phyloP scores from a whole-genome alignment of 1,284 basidiomycete genomes.

The Cryptococcus sp. region DNA sequence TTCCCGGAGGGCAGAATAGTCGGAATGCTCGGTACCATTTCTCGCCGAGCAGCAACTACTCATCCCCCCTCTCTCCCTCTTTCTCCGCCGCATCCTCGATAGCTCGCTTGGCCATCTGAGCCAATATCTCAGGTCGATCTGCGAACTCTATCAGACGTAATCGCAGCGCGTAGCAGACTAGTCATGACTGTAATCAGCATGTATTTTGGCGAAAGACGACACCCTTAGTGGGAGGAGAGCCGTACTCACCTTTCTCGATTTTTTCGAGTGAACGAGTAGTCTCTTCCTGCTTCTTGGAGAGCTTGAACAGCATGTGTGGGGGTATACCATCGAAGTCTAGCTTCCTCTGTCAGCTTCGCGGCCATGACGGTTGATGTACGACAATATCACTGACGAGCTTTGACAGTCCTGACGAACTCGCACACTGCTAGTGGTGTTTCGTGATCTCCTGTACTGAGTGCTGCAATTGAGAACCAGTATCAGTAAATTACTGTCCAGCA shows the following conservation, averaged over 20 bases:
- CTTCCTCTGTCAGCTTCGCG: not conserved
- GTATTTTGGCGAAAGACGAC: not conserved
- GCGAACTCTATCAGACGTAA: conserved; percentile 51
- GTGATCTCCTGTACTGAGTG: conserved; percentile 67
- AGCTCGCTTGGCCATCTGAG: conserved; percentile 49
- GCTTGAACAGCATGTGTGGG: conserved; percentile 51
- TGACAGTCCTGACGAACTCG: conserved; percentile 75
- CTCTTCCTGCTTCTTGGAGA: conserved; percentile 84
- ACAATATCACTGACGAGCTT: conserved; percentile 61
- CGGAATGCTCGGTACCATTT: no score
- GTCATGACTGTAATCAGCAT: not conserved
- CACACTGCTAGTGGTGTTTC: conserved; percentile 69
- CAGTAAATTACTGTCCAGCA: not conserved
- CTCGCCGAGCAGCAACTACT: no score
- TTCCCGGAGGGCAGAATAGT: no score
- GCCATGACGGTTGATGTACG: not conserved
- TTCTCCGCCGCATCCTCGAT: conserved; percentile 43
- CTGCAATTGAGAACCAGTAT: conserved; percentile 25
- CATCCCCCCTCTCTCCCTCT: conserved; percentile 5
- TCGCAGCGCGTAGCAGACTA: conserved; percentile 53
- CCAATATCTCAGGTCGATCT: conserved; percentile 51
- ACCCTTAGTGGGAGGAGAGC: not conserved
- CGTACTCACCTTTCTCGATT: conserved; percentile 80
- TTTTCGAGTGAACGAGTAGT: conserved; percentile 84
- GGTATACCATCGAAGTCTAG: conserved; percentile 44